Evolutionary conservation across 108 stramenopile species (phyloP), one percentile per base, ranked within the genome.

Genomic region (Skeletonema grethae): DNA sequence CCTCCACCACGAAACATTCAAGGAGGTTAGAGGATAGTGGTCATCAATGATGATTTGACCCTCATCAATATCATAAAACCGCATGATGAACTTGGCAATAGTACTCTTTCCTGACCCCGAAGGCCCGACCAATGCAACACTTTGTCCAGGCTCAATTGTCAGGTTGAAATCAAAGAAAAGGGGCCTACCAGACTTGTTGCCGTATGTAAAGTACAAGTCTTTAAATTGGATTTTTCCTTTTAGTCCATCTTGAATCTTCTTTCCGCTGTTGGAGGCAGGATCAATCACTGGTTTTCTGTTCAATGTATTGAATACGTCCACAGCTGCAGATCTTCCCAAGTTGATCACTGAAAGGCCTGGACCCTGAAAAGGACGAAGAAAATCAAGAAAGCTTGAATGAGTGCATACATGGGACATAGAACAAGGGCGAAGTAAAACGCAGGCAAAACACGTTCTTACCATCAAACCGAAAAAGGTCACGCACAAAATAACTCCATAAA

Each of bases 1-100:
- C 9, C 99, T 80, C n/a, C 98, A 80, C 56, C 85, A 80, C n/a
- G 60, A 48, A 12, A 96, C 88, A 68, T 98, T 95, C 57, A 97
- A 41, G 29, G 86, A 73, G 20, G 63, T 63, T 35, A 92, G 75
- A 61, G 84, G 72, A 62, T 90, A 78, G 39, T 64, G 55, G 20
- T 82, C 89, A 60, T 85, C 89, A 32, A 88, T 62, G 13, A 77
- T 53, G 16, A 90, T 62, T 22, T 64, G 63, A 16, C 91, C 91
- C 20, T 60, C 57, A 57, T 64, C 65, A 16, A 85, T 82, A 60
- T 94, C 88, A 65, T 94, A 94, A 56, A 91, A 94, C 8, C 95
- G 82, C 31, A 92, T 80, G 1, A 96, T 57, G 8, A 96, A 85
- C 2, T 77, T 66, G 5, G 88, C 84, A 63, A 88, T 88, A 2